These are phyloP conservation scores for Mycosphaerella arachidis DNA, from an alignment of 2,329 filamentous ascomycete species.

Conservation along the genomic window DNA sequence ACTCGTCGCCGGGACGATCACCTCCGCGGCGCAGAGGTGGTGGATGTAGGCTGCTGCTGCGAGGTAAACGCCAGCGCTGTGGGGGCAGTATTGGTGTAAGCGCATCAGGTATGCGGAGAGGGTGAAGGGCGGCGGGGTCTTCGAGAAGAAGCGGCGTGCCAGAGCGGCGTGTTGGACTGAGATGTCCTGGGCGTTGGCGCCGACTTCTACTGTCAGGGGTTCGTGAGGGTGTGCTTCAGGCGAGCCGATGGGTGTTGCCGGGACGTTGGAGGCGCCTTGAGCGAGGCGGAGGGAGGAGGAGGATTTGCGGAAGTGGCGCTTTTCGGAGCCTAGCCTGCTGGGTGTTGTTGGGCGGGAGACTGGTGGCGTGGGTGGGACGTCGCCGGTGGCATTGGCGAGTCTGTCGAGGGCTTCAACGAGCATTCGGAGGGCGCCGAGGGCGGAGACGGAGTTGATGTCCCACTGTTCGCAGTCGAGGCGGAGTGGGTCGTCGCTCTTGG, in stretches of 20 bases:
- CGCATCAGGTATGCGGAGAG: slow-evolving; percentile 81
- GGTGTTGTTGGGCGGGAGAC: slow-evolving; percentile 1
- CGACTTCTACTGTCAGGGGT: slow-evolving; percentile 42
- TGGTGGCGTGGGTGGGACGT: slow-evolving; percentile 70
- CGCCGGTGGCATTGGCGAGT: slow-evolving; percentile 67
- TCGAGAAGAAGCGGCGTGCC: slow-evolving; percentile 89
- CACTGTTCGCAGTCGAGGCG: slow-evolving; percentile 41
- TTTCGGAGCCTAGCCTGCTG: slow-evolving; percentile 6
- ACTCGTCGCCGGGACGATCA: slow-evolving; percentile 71
- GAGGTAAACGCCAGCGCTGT: slow-evolving; percentile 90
- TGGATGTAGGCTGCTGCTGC: slow-evolving; percentile 85
- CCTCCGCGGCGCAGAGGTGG: slow-evolving; percentile 68
- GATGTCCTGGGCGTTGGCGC: slow-evolving; percentile 67
- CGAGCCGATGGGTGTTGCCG: slow-evolving; percentile 30
- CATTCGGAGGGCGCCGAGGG: slow-evolving; percentile 71
- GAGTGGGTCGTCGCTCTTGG: slow-evolving; percentile 28
- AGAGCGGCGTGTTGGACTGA: slow-evolving; percentile 79
- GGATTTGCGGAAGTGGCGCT: slow-evolving; percentile 37
- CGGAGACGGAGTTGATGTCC: slow-evolving; percentile 68
- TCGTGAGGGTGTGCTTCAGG: slow-evolving; percentile 50
- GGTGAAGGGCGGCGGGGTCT: slow-evolving; percentile 75
- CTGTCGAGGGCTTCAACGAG: slow-evolving; percentile 58
- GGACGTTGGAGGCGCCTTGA: slow-evolving; percentile 13
- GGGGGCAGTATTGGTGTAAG: slow-evolving; percentile 85
- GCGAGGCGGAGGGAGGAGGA: slow-evolving; percentile 45